Base-by-base conservation (phyloP, 805 yeast species). In the Candida easanensis region DNA sequence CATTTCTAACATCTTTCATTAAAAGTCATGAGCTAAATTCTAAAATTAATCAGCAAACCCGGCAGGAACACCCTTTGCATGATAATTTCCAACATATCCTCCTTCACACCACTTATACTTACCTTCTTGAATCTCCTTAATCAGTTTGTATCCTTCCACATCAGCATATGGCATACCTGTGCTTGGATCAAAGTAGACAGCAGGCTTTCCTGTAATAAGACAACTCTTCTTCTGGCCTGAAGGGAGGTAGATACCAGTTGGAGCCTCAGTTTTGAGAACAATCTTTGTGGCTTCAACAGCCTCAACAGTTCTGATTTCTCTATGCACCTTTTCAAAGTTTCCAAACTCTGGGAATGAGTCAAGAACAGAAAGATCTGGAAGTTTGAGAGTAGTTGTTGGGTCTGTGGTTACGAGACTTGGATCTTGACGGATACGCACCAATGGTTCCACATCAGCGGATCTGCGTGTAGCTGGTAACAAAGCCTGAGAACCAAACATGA, bases 11-110 rank as follows among this genome's bases (percentile, higher is more conserved):
- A n/a, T n/a, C n/a, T n/a, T n/a, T n/a, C n/a, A n/a, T n/a, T n/a
- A n/a, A n/a, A n/a, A n/a, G n/a, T n/a, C n/a, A n/a, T n/a, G n/a
- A n/a, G n/a, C n/a, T n/a, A n/a, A n/a, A n/a, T n/a, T n/a, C n/a
- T n/a, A n/a, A n/a, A n/a, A 22, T 23, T 20, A 18, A 16, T 15
- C 35, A 27, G 25, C 25, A 62, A 89, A 89, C 7, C 95, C 95
- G 41, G 82, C 84, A 2, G 97, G 97, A 11, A 88, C 96, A 7
- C 95, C 96, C 48, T 76, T 76, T 0, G 96, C 96, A 51, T 81
- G 88, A 70, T 62, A 82, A 57, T 59, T 69, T 2, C 75, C 80
- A 38, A 78, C 78, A 38, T 66, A 64, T 22, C 70, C 70, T 37
- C 63, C 71, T 21, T 75, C 76, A 46, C 65, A 52, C 88, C 88